These are phyloP conservation scores for Pichia rugopelliculosa DNA, from an alignment of 805 yeast genomes.

Conservation along the genomic window DNA sequence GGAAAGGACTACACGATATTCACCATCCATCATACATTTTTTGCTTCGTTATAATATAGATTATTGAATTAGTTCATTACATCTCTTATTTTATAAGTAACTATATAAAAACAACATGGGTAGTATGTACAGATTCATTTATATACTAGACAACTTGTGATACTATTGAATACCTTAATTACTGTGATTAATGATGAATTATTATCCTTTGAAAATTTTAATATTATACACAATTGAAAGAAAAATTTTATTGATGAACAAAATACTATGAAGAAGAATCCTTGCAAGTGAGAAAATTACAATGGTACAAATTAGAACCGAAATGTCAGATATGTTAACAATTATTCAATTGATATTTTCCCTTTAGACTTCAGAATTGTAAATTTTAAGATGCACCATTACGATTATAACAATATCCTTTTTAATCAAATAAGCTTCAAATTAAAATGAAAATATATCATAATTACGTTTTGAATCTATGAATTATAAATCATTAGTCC, in stretches of 20 bases:
- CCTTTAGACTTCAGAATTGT: too few species aligned
- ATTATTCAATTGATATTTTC: too few species aligned
- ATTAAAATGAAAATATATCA: not conserved
- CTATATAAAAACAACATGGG: slow-evolving; percentile 45
- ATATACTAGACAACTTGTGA: not conserved
- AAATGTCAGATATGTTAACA: too few species aligned
- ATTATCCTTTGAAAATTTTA: not conserved
- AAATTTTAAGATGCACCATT: too few species aligned
- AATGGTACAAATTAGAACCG: too few species aligned
- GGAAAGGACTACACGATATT: not conserved
- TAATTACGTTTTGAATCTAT: too few species aligned
- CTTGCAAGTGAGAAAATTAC: too few species aligned
- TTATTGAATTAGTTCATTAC: not conserved
- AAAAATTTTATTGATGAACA: not conserved
- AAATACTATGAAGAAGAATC: not conserved
- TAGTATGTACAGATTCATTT: slow-evolving; percentile 46
- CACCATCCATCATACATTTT: not conserved
- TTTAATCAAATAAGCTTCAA: not conserved
- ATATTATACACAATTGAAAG: not conserved
- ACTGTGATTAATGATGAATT: not conserved
- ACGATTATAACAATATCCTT: not conserved
- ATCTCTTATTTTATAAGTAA: not conserved
- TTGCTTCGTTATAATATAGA: too few species aligned
- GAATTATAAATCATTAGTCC: too few species aligned
- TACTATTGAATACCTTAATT: not conserved